Evolutionary conservation across 495 filamentous ascomycete genomes (phyloP).

Genomic region (Penicillium fimorum): DNA sequence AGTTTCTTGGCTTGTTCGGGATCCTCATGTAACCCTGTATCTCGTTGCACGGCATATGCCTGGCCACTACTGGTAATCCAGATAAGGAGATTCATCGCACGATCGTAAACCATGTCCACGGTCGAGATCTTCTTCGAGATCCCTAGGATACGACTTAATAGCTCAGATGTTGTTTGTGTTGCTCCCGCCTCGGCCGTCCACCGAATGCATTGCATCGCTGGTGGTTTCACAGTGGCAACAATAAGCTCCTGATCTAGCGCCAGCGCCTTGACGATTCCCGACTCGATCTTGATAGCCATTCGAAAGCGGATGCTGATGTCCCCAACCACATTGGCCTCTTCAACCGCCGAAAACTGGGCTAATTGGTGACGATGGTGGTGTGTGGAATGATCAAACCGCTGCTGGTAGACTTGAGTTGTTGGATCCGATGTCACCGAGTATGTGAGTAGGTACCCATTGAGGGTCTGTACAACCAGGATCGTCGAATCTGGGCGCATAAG

Average conservation of each 20-base stretch:
- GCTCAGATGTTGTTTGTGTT: conserved; percentile 85
- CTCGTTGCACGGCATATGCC: conserved; percentile 88
- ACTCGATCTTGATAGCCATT: conserved; percentile 98
- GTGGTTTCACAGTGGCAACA: conserved; percentile 88
- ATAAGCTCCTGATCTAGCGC: conserved; percentile 92
- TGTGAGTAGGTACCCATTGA: conserved; percentile 84
- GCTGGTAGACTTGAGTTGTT: conserved; percentile 77
- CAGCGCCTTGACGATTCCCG: conserved; percentile 82
- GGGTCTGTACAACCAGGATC: conserved; percentile 90
- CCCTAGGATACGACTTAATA: conserved; percentile 84
- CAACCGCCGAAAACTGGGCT: conserved; percentile 56
- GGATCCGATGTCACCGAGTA: conserved; percentile 89
- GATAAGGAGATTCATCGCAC: conserved; percentile 92
- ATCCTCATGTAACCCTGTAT: conserved; percentile 32
- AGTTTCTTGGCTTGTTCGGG: conserved; percentile 55
- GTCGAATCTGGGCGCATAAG: conserved; percentile 87
- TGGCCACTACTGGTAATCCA: conserved; percentile 91
- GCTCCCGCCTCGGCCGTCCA: conserved; percentile 83
- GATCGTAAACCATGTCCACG: conserved; percentile 87
- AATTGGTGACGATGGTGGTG: conserved; percentile 71
- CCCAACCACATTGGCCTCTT: conserved; percentile 73
- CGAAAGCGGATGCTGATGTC: conserved; percentile 89
- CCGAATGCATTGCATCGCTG: conserved; percentile 91
- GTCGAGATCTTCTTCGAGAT: conserved; percentile 73
- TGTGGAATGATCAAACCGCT: conserved; percentile 67